Evolutionary conservation across 495 filamentous ascomycete species (phyloP).

Genomic region (Poronia punctata): DNA sequence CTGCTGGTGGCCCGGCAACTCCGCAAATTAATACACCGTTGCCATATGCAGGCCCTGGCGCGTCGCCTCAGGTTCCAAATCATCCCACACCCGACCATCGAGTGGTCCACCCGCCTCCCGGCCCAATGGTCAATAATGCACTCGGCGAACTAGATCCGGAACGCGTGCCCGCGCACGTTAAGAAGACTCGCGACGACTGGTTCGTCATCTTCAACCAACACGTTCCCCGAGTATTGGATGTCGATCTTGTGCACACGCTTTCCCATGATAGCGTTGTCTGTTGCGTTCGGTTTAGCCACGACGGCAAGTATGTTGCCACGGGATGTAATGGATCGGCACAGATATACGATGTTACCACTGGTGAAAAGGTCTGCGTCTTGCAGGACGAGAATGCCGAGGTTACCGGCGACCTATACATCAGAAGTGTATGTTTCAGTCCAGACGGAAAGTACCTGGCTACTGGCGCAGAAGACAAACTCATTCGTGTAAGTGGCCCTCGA

Average conservation of each 20-base stretch:
- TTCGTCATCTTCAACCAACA: slow-evolving; percentile 85
- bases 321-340: slow-evolving; percentile 85
- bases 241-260: slow-evolving; percentile 81
- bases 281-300: slow-evolving; percentile 83
- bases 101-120: slow-evolving; percentile 36
- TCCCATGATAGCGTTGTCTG: slow-evolving; percentile 84
- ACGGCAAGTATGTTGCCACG: slow-evolving; percentile 83
- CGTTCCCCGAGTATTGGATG: slow-evolving; percentile 75
- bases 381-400: slow-evolving; percentile 80
- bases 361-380: slow-evolving; percentile 69
- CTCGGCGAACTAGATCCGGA: slow-evolving; percentile 85
- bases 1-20: slow-evolving; percentile 72
- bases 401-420: slow-evolving; percentile 79
- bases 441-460: slow-evolving; percentile 85
- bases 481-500: slow-evolving; percentile 54
- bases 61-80: slow-evolving; percentile 72
- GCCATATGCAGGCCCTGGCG: slow-evolving; percentile 72
- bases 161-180: slow-evolving; percentile 70
- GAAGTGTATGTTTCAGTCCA: slow-evolving; percentile 89
- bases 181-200: slow-evolving; percentile 80
- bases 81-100: slow-evolving; percentile 66
- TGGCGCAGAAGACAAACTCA: slow-evolving; percentile 86
- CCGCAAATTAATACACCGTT: slow-evolving; percentile 81
- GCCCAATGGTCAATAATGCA: slow-evolving; percentile 56
- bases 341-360: slow-evolving; percentile 78